These are phyloP conservation scores for Aspergillus costaricaensis DNA, from an alignment of 2,329 filamentous ascomycete genomes.

Conservation along the genomic window DNA sequence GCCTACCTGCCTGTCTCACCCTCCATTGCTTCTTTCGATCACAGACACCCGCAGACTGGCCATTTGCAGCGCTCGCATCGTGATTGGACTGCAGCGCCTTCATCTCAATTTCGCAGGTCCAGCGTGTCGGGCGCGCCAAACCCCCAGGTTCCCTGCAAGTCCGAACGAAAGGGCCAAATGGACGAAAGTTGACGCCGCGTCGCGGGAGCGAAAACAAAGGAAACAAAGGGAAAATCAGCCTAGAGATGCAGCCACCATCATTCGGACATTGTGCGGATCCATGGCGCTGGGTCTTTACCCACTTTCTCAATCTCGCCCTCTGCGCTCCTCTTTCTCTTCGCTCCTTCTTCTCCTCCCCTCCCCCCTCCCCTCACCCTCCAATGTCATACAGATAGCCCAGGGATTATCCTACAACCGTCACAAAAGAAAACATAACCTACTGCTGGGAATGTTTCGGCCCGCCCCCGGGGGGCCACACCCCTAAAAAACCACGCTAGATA, in stretches of 20 bases:
- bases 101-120: neutral
- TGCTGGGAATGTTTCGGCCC: constrained; percentile 21
- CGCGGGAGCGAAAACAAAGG: constrained; percentile 11
- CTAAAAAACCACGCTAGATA: neutral
- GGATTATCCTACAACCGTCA: neutral
- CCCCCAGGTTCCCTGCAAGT: no score
- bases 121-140: no score
- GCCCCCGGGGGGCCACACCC: constrained; percentile 15
- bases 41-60: neutral
- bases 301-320: no score
- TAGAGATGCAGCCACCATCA: constrained; percentile 19
- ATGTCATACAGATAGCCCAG: constrained; percentile 16
- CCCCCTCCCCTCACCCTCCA: neutral
- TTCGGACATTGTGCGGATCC: constrained; percentile 19
- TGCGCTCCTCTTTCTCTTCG: no score
- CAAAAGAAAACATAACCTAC: neutral
- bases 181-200: neutral
- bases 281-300: constrained; percentile 16
- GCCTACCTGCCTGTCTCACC: neutral
- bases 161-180: constrained; percentile 9
- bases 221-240: constrained; percentile 11
- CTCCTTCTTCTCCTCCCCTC: neutral
- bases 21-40: constrained; percentile 2
- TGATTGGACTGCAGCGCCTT: neutral
- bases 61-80: neutral